These are phyloP conservation scores for Cordyceps tenuipes DNA, from an alignment of 2,329 filamentous ascomycete species.

Conservation along the genomic window DNA sequence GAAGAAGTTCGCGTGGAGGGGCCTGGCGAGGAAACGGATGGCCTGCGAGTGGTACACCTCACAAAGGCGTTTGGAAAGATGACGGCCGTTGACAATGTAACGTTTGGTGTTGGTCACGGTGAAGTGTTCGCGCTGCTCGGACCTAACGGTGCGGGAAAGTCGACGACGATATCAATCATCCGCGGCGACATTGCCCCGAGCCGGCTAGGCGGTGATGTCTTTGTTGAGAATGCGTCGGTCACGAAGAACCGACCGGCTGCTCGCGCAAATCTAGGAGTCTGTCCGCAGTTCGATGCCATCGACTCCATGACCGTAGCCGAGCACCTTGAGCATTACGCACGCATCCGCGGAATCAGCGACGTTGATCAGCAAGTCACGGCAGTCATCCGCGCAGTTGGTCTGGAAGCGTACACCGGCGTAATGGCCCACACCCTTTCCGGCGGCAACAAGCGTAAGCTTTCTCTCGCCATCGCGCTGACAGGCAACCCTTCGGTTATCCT, in stretches of 20 bases:
- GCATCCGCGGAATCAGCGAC: slow-evolving; percentile 57
- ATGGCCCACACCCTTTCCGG: slow-evolving; percentile 63
- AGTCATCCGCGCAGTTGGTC: slow-evolving; percentile 57
- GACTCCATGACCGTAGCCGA: slow-evolving; percentile 68
- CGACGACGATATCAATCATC: slow-evolving; percentile 62
- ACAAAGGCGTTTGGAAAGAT: slow-evolving; percentile 59
- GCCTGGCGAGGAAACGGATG: slow-evolving; percentile 25
- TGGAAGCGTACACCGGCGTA: slow-evolving; percentile 51
- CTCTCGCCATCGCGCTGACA: slow-evolving; percentile 65
- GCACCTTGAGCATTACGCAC: slow-evolving; percentile 65
- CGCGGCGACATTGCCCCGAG: slow-evolving; percentile 63
- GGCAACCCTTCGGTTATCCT: slow-evolving; percentile 66
- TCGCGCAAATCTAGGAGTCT: slow-evolving; percentile 58
- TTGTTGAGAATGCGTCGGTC: slow-evolving; percentile 59
- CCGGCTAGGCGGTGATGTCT: slow-evolving; percentile 48
- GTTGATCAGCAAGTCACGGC: slow-evolving; percentile 49
- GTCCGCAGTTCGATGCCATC: slow-evolving; percentile 65
- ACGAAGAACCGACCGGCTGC: slow-evolving; percentile 54
- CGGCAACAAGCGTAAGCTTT: slow-evolving; percentile 70
- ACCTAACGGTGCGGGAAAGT: slow-evolving; percentile 71
- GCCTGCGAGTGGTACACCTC: slow-evolving; percentile 57
- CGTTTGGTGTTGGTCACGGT: slow-evolving; percentile 57
- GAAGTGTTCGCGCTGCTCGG: slow-evolving; percentile 70
- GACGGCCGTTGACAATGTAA: slow-evolving; percentile 61
- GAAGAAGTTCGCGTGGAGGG: slow-evolving; percentile 21